Conservation (phyloP, 495 filamentous ascomycete genomes). For the Penicillium egyptiacum region DNA sequence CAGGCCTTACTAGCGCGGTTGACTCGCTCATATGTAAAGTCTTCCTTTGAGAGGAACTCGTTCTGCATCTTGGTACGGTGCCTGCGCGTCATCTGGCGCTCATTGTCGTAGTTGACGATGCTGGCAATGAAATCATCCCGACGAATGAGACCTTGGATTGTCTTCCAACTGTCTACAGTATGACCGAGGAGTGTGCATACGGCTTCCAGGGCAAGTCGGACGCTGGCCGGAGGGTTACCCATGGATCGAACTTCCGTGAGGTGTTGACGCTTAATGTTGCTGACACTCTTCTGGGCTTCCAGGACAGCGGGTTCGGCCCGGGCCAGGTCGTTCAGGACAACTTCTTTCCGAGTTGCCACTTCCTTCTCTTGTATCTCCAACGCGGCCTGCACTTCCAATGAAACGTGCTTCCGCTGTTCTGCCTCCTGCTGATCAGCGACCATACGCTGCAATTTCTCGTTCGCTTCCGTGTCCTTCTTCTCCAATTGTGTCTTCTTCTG, state of each 20-base stretch:
- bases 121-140: constrained; percentile 96
- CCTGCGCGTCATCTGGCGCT: constrained; percentile 84
- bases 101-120: constrained; percentile 96
- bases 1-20: constrained; percentile 95
- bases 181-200: constrained; percentile 94
- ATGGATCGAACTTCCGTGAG: constrained; percentile 97
- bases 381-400: constrained; percentile 81
- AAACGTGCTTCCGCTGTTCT: constrained; percentile 83
- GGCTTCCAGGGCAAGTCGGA: constrained; percentile 88
- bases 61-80: constrained; percentile 86
- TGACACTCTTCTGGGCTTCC: constrained; percentile 91
- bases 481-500: constrained; percentile 92
- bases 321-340: constrained; percentile 85
- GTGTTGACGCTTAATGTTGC: constrained; percentile 96
- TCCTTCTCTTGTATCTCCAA: constrained; percentile 88
- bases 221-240: constrained; percentile 84
- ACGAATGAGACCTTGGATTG: constrained; percentile 81
- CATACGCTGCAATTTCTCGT: constrained; percentile 96
- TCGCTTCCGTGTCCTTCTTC: constrained; percentile 90
- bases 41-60: constrained; percentile 84
- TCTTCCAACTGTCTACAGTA: constrained; percentile 86
- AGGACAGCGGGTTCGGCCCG: constrained; percentile 89
- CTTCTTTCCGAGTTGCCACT: constrained; percentile 76
- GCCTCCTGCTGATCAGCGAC: constrained; percentile 94
- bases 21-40: constrained; percentile 94